Percentiles rank a stretch among this genome's conserved stretches.
Conservation (phyloP, 2,329 filamentous ascomycete species). For the Venturia aucupariae region DNA sequence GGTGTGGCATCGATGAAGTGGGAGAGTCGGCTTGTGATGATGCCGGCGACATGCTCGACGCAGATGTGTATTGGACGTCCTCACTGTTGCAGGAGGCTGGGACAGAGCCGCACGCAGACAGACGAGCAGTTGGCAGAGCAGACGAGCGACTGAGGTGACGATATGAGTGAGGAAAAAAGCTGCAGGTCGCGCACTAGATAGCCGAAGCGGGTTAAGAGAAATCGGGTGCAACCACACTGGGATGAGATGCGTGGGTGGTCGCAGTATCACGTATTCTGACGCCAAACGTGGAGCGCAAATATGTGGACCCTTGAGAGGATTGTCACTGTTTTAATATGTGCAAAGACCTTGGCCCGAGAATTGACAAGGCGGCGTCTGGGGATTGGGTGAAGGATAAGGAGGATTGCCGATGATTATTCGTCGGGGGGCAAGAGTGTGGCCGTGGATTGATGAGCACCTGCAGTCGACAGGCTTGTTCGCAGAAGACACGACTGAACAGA, state of each 20-base stretch:
- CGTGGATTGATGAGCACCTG: conserved; percentile 7
- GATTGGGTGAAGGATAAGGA: neutral
- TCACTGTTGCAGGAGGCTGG: neutral
- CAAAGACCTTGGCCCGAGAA: neutral
- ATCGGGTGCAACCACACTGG: conserved; percentile 1
- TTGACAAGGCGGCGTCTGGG: neutral
- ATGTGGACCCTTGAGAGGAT: conserved; percentile 1
- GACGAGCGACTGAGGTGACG: neutral
- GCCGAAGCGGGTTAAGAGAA: neutral
- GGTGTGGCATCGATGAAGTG: conserved; percentile 4
- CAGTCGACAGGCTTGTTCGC: neutral
- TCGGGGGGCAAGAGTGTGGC: neutral
- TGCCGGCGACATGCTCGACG: neutral
- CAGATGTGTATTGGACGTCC: neutral
- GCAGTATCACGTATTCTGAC: neutral
- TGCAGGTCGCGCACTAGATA: neutral
- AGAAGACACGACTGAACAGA: neutral
- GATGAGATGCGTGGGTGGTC: neutral
- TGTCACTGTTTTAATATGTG: neutral
- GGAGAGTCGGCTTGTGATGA: conserved; percentile 1
- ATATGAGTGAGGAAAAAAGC: conserved; percentile 1
- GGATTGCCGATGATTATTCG: neutral
- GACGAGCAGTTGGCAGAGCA: neutral
- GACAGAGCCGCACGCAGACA: neutral
- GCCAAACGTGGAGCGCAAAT: neutral